Conservation (phyloP, 2,329 filamentous ascomycete species). For the Cordyceps cateniannulata region DNA sequence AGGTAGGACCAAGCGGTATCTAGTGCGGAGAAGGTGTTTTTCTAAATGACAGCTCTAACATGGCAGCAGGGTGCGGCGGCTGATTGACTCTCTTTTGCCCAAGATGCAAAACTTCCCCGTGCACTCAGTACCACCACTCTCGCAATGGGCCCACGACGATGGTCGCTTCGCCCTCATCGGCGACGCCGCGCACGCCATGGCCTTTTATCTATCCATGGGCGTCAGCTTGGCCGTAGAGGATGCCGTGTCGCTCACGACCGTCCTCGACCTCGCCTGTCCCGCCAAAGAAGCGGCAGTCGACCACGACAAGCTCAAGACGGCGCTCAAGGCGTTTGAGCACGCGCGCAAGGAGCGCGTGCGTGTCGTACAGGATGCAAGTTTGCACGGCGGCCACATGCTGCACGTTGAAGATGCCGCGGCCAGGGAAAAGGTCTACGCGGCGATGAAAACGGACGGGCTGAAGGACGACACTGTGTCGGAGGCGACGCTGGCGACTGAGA, state of each 20-base stretch:
- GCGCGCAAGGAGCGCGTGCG: constrained; percentile 12
- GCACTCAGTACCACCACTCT: constrained; percentile 14
- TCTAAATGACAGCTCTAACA: background rate
- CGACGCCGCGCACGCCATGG: constrained; percentile 18
- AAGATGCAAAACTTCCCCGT: constrained; percentile 17
- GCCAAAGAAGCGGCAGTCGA: background rate
- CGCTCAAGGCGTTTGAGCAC: constrained; percentile 12
- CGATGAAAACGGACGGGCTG: constrained; percentile 7
- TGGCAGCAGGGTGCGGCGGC: constrained; percentile 9
- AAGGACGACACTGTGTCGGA: background rate
- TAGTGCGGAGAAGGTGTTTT: no score
- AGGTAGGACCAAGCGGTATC: background rate
- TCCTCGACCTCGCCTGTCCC: constrained; percentile 12
- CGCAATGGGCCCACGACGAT: constrained; percentile 12
- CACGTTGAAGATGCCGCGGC: constrained; percentile 6
- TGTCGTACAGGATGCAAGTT: constrained; percentile 15
- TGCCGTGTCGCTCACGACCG: constrained; percentile 14
- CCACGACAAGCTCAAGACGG: background rate
- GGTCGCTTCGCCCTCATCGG: constrained; percentile 16
- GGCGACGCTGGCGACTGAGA: background rate
- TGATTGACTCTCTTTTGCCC: constrained; percentile 10
- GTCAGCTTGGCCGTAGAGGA: constrained; percentile 18
- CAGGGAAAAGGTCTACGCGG: constrained; percentile 13
- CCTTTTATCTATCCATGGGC: constrained; percentile 18
- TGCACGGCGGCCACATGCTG: constrained; percentile 14